phyloP scores from a whole-genome alignment of 2,329 filamentous ascomycete species.

The Monilinia fructicola region DNA sequence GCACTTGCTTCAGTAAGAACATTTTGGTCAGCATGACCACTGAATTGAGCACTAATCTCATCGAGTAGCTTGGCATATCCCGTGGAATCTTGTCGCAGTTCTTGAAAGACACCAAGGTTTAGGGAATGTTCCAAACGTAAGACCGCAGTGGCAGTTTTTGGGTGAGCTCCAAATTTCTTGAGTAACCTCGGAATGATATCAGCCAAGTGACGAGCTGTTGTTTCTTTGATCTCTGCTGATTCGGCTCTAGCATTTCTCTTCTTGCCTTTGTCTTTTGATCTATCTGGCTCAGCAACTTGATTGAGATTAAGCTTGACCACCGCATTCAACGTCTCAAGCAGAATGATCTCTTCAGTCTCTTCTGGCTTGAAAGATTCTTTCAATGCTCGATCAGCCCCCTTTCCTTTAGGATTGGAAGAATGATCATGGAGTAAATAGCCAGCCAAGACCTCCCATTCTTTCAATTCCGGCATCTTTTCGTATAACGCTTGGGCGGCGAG shows the following conservation, averaged over 20 bases:
- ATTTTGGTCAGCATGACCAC: conserved; percentile 81
- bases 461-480: conserved; percentile 75
- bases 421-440: conserved; percentile 94
- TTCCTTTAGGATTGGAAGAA: conserved; percentile 61
- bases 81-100: conserved; percentile 80
- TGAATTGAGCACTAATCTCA: conserved; percentile 91
- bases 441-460: conserved; percentile 83
- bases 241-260: conserved; percentile 57
- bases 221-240: conserved; percentile 68
- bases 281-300: conserved; percentile 64
- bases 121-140: conserved; percentile 83
- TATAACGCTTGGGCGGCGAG: conserved; percentile 84
- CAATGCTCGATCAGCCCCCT: conserved; percentile 61
- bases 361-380: conserved; percentile 36
- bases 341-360: conserved; percentile 69
- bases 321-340: conserved; percentile 84
- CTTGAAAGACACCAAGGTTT: conserved; percentile 83
- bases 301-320: conserved; percentile 73
- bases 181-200: conserved; percentile 78
- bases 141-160: conserved; percentile 81
- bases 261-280: conserved; percentile 54
- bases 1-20: conserved; percentile 82
- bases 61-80: conserved; percentile 80
- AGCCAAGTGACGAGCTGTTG: conserved; percentile 74
- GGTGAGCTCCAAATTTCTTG: conserved; percentile 89